Evolutionary conservation across 345 rosid species (phyloP).

Genomic region (Aquilaria sinensis): DNA sequence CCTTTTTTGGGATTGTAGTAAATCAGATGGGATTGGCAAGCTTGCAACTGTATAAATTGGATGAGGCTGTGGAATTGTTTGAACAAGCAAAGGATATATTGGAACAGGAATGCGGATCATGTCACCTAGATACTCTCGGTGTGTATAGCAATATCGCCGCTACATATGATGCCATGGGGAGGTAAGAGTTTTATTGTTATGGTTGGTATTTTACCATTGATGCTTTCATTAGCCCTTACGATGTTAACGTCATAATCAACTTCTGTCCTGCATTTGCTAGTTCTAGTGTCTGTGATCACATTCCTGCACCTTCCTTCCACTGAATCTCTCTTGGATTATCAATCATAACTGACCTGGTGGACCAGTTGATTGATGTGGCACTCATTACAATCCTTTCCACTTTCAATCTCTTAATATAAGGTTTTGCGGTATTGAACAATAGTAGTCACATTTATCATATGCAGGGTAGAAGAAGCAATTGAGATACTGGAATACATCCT

Average conservation of each 20-base stretch:
- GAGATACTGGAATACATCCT: conserved; percentile 50
- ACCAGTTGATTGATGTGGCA: too few relatives aligned
- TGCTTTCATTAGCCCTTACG: too few relatives aligned
- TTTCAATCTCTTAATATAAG: neutral
- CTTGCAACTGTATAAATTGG: conserved; percentile 39
- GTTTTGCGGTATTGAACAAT: conserved; percentile 2
- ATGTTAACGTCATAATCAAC: too few relatives aligned
- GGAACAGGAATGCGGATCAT: conserved; percentile 46
- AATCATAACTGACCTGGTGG: too few relatives aligned
- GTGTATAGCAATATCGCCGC: conserved; percentile 58
- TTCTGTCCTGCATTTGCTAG: too few relatives aligned
- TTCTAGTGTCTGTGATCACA: too few relatives aligned
- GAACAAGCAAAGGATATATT: conserved; percentile 43
- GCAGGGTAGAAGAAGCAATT: conserved; percentile 53
- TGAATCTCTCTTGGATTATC: neutral
- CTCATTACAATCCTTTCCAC: too few relatives aligned
- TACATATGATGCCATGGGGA: conserved; percentile 57
- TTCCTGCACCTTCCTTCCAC: too few relatives aligned
- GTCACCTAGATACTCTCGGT: conserved; percentile 47
- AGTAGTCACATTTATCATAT: neutral
- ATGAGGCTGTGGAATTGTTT: conserved; percentile 46
- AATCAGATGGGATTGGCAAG: conserved; percentile 60
- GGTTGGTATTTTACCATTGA: too few relatives aligned
- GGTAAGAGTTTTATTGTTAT: conserved; percentile 18
- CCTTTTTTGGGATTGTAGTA: conserved; percentile 45